Conservation (phyloP, 2,329 filamentous ascomycete species). For the Tothia fuscella region DNA sequence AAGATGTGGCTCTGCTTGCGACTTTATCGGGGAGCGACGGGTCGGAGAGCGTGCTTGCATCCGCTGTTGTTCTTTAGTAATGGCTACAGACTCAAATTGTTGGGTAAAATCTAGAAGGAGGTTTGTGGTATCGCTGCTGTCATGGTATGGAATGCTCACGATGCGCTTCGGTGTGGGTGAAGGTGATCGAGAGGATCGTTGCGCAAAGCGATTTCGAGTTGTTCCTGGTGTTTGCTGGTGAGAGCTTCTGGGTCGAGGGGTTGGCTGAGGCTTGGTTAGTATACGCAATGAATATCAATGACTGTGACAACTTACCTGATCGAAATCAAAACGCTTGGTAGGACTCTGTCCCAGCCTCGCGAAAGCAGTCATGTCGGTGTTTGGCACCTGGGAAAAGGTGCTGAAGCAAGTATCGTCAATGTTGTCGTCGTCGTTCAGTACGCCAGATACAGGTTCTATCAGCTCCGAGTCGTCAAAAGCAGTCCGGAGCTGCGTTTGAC, state of each 20-base stretch:
- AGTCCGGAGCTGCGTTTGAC: neutral
- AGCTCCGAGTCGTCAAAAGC: slow-evolving; percentile 10
- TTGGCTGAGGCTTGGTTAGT: slow-evolving; percentile 12
- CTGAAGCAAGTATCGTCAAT: slow-evolving; percentile 67
- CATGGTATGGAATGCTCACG: slow-evolving; percentile 31
- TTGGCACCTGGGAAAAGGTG: slow-evolving; percentile 75
- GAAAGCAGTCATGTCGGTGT: slow-evolving; percentile 66
- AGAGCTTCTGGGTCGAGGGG: slow-evolving; percentile 24
- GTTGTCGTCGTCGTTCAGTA: slow-evolving; percentile 24
- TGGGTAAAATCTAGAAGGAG: slow-evolving; percentile 82
- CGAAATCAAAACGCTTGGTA: slow-evolving; percentile 23
- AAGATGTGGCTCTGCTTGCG: slow-evolving; percentile 35
- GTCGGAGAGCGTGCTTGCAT: slow-evolving; percentile 4
- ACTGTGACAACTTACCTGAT: slow-evolving; percentile 15
- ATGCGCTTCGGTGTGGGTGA: slow-evolving; percentile 39
- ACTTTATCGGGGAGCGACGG: slow-evolving; percentile 32
- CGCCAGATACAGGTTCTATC: too few species aligned
- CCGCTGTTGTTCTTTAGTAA: neutral
- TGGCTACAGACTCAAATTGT: slow-evolving; percentile 38
- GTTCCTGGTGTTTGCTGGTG: slow-evolving; percentile 43
- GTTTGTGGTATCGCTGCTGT: slow-evolving; percentile 54
- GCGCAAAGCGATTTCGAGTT: slow-evolving; percentile 31
- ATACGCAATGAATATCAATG: neutral
- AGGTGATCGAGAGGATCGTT: slow-evolving; percentile 26
- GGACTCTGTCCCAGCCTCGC: slow-evolving; percentile 54